Evolutionary conservation across 2,329 filamentous ascomycete species (phyloP).

Genomic region (Gremmenia infestans): DNA sequence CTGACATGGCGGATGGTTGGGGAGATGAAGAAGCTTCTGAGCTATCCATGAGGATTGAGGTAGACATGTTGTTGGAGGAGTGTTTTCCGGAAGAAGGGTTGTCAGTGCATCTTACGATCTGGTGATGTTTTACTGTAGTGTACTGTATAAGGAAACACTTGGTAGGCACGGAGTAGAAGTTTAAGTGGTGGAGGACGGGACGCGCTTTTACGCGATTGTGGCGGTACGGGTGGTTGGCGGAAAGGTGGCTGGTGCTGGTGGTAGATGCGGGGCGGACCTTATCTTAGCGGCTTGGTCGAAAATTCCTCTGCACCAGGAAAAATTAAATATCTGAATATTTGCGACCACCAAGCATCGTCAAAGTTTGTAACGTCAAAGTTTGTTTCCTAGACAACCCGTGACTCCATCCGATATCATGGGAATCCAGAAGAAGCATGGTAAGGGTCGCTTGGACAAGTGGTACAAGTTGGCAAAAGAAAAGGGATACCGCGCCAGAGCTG

Average conservation of each 20-base stretch:
- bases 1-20: not conserved
- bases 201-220: not conserved
- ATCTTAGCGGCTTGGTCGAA: slow-evolving; percentile 11
- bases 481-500: slow-evolving; percentile 89
- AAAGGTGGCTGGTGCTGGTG: not conserved
- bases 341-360: not conserved
- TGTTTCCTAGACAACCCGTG: not conserved
- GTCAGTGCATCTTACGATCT: not conserved
- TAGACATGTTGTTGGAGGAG: slow-evolving; percentile 4
- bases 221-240: not conserved
- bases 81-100: not conserved
- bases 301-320: not conserved
- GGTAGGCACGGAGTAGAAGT: not conserved
- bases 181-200: not conserved
- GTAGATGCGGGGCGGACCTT: not conserved
- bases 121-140: not conserved
- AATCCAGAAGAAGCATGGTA: slow-evolving; percentile 98
- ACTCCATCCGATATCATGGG: slow-evolving; percentile 56
- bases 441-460: slow-evolving; percentile 98
- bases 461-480: slow-evolving; percentile 99
- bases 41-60: not conserved
- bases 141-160: not conserved
- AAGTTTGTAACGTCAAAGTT: not conserved
- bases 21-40: not conserved
- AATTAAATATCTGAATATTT: slow-evolving; percentile 1